Conservation (phyloP, 495 filamentous ascomycete genomes). For the Bacidia rubella region DNA sequence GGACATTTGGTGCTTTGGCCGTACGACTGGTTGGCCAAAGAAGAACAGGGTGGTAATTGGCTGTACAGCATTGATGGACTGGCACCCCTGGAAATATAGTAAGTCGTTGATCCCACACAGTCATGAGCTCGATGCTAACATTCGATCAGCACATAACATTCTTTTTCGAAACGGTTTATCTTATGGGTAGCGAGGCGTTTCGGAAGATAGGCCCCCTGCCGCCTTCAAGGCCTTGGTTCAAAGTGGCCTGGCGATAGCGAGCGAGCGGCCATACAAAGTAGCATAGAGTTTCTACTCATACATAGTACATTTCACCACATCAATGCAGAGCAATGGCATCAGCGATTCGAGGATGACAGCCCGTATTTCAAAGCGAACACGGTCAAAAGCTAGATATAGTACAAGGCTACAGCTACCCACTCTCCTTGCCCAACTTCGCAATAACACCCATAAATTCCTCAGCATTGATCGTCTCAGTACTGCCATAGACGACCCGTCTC, state of each 20-base stretch:
- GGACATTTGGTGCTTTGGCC: conserved; percentile 85
- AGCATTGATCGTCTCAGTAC: conserved; percentile 86
- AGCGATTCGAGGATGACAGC: too few species aligned
- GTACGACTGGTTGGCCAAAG: conserved; percentile 81
- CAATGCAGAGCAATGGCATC: too few species aligned
- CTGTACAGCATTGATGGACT: conserved; percentile 91
- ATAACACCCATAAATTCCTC: conserved; percentile 75
- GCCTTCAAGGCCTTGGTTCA: too few species aligned
- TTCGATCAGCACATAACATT: neutral
- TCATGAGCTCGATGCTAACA: neutral
- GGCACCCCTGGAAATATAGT: conserved; percentile 96
- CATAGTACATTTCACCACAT: too few species aligned
- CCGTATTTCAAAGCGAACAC: too few species aligned
- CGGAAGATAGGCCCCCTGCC: neutral
- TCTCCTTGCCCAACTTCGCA: conserved; percentile 61
- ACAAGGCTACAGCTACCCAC: conserved; percentile 14
- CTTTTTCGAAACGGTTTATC: neutral
- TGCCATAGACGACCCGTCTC: conserved; percentile 85
- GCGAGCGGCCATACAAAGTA: too few species aligned
- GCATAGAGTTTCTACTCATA: too few species aligned
- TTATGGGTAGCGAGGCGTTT: conserved; percentile 5
- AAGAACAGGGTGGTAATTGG: conserved; percentile 91
- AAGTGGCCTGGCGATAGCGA: too few species aligned
- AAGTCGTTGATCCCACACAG: too few species aligned
- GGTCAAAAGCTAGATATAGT: too few species aligned